Conservation (phyloP, 495 filamentous ascomycete species). For the Xylaria flabelliformis region DNA sequence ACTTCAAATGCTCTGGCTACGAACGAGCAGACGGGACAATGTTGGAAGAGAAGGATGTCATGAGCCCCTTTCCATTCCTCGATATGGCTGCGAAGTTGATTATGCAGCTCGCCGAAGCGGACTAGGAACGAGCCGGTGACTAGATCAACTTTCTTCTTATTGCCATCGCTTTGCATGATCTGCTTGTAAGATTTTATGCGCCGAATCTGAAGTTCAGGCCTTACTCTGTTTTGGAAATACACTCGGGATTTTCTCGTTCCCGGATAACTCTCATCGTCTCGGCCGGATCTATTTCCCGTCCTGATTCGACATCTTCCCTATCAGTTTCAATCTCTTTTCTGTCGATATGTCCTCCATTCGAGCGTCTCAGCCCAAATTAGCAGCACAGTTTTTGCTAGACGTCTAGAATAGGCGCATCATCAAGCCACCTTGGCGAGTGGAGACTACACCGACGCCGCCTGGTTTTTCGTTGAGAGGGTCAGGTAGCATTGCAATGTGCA, state of each 20-base stretch:
- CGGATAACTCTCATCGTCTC: not conserved
- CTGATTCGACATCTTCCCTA: not conserved
- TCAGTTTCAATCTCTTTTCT: not conserved
- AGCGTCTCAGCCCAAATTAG: not conserved
- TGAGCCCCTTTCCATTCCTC: conserved; percentile 78
- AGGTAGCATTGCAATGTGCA: not conserved
- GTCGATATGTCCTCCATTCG: not conserved
- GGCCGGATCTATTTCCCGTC: not conserved
- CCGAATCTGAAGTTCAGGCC: not conserved
- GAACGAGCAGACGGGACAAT: conserved; percentile 70
- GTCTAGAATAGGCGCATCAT: not conserved
- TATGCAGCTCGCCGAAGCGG: conserved; percentile 75
- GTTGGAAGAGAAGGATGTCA: conserved; percentile 74
- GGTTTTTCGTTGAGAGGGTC: not conserved
- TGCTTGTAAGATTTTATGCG: not conserved
- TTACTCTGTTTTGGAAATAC: conserved; percentile 7
- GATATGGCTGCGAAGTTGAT: conserved; percentile 76
- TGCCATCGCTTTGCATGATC: not conserved
- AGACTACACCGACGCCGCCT: not conserved
- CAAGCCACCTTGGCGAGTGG: not conserved
- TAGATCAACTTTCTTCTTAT: not conserved
- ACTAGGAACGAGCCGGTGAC: conserved; percentile 39
- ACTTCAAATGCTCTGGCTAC: conserved; percentile 99
- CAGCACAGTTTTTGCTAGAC: not conserved
- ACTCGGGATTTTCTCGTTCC: not conserved